Base-by-base conservation (phyloP, 2,329 filamentous ascomycete genomes). In the Allantophomopsis lycopodina region DNA sequence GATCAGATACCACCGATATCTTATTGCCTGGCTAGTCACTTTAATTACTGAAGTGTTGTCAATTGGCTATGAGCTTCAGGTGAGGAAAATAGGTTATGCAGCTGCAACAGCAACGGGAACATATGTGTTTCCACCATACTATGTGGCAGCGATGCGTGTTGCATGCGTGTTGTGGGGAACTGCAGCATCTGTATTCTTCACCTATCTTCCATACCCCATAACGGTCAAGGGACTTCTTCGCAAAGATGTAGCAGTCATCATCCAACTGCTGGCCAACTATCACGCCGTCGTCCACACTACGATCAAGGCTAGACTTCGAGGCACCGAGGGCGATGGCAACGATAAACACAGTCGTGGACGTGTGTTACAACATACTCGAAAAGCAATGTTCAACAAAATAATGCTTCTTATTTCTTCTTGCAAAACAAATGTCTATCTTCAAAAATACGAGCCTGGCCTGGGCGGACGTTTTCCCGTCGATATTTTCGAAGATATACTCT, bases 261-360 rank as follows among this genome's bases (percentile, higher is more conserved):
- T 86, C 3, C 83, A 83, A 51, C 64, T 85, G 2, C 64, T 83
- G 2, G 80, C 79, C 2, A 83, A 82, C 50, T 81, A 79, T 55
- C 83, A 83, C 53, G 77, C 73, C 4, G 72, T 79, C 45, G 75
- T 83, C 48, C 72, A 81, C 48, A 75, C 80, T 46, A 81, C 78
- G 0, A 66, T 83, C 14, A 67, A 68, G 38, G 61, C 69, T 7
- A 67, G 73, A 7, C 66, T 83, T 32, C 64, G 68, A 4, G 70
- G 69, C n/a, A 64, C 68, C 14, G 66, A 69, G 18, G 73, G 70
- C 4, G 68, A 76, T 38, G 54, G 60, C 15, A 58, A 54, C 1
- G 51, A 43, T 35, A 43, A 40, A 34, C 65, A 18, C 71, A 73
- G 42, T 55, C 55, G 1, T 68, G 65, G 3, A 66, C 36, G 36